Percentiles rank a stretch among this genome's conserved stretches.
Conservation (phyloP, 2,329 filamentous ascomycete species). For the Talaromyces sp. region DNA sequence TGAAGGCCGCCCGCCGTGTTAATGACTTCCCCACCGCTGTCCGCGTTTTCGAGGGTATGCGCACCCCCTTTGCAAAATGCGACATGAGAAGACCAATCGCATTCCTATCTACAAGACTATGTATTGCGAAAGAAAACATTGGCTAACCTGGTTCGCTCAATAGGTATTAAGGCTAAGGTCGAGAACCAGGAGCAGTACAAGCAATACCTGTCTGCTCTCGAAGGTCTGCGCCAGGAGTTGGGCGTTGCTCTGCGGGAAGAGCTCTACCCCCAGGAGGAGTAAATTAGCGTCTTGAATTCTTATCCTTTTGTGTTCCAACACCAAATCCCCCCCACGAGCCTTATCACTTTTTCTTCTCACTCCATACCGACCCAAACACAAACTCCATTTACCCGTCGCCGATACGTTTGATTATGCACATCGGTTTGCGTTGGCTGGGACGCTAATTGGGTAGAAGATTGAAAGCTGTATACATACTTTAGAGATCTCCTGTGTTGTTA, state of each 20-base stretch:
- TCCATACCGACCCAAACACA: conserved; percentile 15
- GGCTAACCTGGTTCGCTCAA: conserved; percentile 14
- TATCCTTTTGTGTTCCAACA: conserved; percentile 16
- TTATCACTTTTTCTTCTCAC: conserved; percentile 28
- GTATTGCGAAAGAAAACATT: not conserved
- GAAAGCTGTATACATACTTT: conserved; percentile 45
- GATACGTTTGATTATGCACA: conserved; percentile 12
- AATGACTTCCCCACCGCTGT: conserved; percentile 99
- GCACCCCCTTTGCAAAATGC: conserved; percentile 28
- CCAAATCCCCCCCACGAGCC: conserved; percentile 13
- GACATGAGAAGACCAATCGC: not conserved
- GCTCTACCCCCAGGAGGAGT: conserved; percentile 70
- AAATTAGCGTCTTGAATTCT: conserved; percentile 28
- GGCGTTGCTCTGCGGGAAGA: conserved; percentile 90
- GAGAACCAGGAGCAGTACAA: conserved; percentile 98
- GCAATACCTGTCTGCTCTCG: conserved; percentile 90
- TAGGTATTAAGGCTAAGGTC: conserved; percentile 98
- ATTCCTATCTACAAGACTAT: not conserved
- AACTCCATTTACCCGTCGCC: conserved; percentile 10
- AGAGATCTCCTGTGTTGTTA: conserved; percentile 35
- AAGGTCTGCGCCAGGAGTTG: conserved; percentile 89
- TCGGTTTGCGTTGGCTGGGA: conserved; percentile 19
- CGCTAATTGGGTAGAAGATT: conserved; percentile 30
- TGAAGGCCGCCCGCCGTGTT: conserved; percentile 91
- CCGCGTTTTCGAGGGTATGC: conserved; percentile 92